Evolutionary conservation across 306 rosid genomes (phyloP), one percentile per base, ranked within the genome.

Genomic region (Prunus padus): DNA sequence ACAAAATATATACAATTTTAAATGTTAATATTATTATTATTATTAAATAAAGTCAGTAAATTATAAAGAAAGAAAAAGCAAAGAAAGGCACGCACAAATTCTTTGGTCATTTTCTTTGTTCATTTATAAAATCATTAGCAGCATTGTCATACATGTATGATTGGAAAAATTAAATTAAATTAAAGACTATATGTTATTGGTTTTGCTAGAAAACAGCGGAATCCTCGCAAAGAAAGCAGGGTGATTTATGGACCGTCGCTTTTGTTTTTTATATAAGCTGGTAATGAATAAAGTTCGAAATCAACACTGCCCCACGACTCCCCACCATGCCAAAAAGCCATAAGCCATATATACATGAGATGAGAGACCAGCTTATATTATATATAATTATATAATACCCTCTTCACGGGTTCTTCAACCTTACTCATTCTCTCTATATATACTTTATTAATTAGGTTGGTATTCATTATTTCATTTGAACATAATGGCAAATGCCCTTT

Each of bases 181-280:
- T n/a, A 66, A 9, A 11, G 44, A 23, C 1, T 46, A 57, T 5
- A 57, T 22, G 31, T 5, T 23, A 23, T 31, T 57, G 19, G 26
- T 69, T 69, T 18, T 25, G 22, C 45, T 55, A 22, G 52, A 71
- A 71, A 81, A 64, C 72, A 76, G 60, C 78, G 71, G 81, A 81
- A 81, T 76, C 66, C 71, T 77, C 66, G 85, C 67, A 72, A 72
- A 66, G 66, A 76, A 72, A 81, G 8, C 45, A 11, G 67, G 60
- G 12, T 62, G 62, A 65, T 76, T 71, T 70, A 31, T 45, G 47
- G 76, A 75, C 55, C 50, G 67, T 11, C 20, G 16, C 11, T 16
- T 61, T 42, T 15, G 7, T 26, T 57, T 77, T 12, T 33, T 26
- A 18, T 51, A 51, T 51, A 61, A 31, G 42, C 33, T 31, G 47